Percentiles rank a stretch among this genome's conserved stretches.
phyloP scores from a whole-genome alignment of 176 grass and related monocot genomes.

The Puya raimondii region DNA sequence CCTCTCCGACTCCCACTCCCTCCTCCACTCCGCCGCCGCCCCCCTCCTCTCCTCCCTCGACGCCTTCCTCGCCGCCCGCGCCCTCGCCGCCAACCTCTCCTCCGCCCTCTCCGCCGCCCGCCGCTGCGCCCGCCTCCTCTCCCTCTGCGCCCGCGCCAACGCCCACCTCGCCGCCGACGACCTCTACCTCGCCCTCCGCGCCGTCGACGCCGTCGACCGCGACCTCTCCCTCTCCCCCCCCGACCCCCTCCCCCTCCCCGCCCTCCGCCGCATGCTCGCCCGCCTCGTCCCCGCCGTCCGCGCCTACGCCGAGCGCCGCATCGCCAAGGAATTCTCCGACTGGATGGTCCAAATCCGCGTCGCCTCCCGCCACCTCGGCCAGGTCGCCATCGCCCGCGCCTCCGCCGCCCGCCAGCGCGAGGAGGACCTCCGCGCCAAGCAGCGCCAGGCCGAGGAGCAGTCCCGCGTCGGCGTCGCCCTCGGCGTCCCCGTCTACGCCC shows the following conservation, averaged over 20 bases:
- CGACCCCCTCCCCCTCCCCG: slow-evolving; percentile 40
- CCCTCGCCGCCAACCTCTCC: slow-evolving; percentile 58
- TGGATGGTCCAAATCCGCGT: slow-evolving; percentile 98
- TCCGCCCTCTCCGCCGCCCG: slow-evolving; percentile 49
- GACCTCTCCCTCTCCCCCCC: slow-evolving; percentile 42
- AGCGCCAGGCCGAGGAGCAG: slow-evolving; percentile 66
- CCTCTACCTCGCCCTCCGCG: slow-evolving; percentile 77
- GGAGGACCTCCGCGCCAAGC: slow-evolving; percentile 80
- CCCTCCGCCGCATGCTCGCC: slow-evolving; percentile 73
- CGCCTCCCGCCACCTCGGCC: slow-evolving; percentile 78
- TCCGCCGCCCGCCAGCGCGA: slow-evolving; percentile 77
- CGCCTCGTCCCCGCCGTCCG: slow-evolving; percentile 63
- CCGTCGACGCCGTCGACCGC: slow-evolving; percentile 70
- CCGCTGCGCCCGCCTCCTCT: slow-evolving; percentile 63
- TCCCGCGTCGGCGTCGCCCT: slow-evolving; percentile 65
- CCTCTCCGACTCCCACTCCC: slow-evolving; percentile 58
- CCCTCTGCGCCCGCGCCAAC: slow-evolving; percentile 73
- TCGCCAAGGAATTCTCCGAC: slow-evolving; percentile 81
- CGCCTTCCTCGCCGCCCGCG: slow-evolving; percentile 65
- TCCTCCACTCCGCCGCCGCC: slow-evolving; percentile 55
- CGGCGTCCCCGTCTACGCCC: too few relatives aligned
- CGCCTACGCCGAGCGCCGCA: slow-evolving; percentile 73
- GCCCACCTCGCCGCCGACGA: slow-evolving; percentile 49
- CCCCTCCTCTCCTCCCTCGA: slow-evolving; percentile 77
- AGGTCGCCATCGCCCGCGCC: slow-evolving; percentile 85